phyloP scores from a whole-genome alignment of 2,329 filamentous ascomycete species.

The Ophiostoma perfectum region DNA sequence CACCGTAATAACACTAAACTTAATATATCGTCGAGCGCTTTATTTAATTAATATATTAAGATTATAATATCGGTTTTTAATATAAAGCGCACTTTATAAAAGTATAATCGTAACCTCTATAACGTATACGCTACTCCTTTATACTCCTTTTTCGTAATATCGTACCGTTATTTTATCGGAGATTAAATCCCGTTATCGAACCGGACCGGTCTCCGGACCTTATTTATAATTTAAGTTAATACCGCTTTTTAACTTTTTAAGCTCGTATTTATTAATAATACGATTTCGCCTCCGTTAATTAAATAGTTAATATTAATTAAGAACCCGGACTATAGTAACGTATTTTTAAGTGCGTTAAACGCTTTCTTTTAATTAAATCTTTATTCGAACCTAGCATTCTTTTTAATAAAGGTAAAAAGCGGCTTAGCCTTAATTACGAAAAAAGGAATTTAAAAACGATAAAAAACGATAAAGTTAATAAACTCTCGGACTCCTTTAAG shows the following conservation, averaged over 20 bases:
- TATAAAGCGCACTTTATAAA: too few species aligned
- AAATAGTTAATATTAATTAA: constrained; percentile 7
- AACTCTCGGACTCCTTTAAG: not conserved
- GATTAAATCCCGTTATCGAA: not conserved
- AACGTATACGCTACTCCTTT: not conserved
- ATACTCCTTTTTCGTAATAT: not conserved
- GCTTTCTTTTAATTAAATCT: not conserved
- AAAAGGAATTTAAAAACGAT: not conserved
- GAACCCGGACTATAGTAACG: not conserved
- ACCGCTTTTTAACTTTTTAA: not conserved
- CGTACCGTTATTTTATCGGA: not conserved
- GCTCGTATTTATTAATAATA: not conserved
- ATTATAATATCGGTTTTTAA: too few species aligned
- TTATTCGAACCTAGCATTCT: not conserved
- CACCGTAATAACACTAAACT: constrained; percentile 3
- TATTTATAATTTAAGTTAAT: not conserved
- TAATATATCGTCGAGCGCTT: not conserved
- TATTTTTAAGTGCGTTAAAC: not conserved
- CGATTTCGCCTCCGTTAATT: not conserved
- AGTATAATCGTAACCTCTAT: not conserved
- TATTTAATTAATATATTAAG: not conserved
- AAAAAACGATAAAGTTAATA: constrained; percentile 3
- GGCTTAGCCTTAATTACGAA: not conserved
- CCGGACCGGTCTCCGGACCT: not conserved
- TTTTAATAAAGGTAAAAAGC: not conserved